Evolutionary conservation across 306 rosid species (phyloP), one percentile per base, ranked within the genome.

Genomic region (Datisca glomerata): DNA sequence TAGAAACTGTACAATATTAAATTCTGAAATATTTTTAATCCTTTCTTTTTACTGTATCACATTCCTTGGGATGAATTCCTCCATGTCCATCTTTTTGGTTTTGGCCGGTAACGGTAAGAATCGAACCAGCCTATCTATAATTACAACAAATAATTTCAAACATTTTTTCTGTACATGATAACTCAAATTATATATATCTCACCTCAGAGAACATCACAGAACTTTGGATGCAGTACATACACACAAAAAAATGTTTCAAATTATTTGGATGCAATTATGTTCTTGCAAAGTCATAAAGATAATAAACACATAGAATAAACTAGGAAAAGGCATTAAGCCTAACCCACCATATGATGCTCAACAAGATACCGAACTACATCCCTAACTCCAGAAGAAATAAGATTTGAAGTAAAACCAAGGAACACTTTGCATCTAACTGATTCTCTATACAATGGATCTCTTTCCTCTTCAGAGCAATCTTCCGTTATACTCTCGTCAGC

Each of bases 321-420:
- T 0, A 16, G 8, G 42, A 7, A n/a, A 16, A 37, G 42, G 14
- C 7, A 16, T 37, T 17, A 37, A 37, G 5, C 15, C 3, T 39
- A 46, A 67, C 83, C 61, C 43, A 89, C 98, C 93, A 77, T 73
- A 47, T 38, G 81, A 66, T 80, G 98, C 71, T 89, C 91, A 36
- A 72, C 73, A 49, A 89, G 80, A 60, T 53, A 89, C 8, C 96
- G 76, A 38, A 89, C 32, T n/a, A 61, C 68, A 21, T 89, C 98
- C 61, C 98, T 75, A 47, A 89, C 78, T 52, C 96, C 96, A 31
- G 98, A 89, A 4, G 96, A 89, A 41, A 84, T 69, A 27, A 89
- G 86, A 70, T 89, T 89, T 18, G 98, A 89, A 51, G 96, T 89
- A 57, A 89, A 89, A 21, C 95, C 96, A 53, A 89, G 59, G 59